Percentiles rank a stretch among this genome's conserved stretches.
phyloP scores from a whole-genome alignment of 345 rosid genomes.

The Brassica rapa region DNA sequence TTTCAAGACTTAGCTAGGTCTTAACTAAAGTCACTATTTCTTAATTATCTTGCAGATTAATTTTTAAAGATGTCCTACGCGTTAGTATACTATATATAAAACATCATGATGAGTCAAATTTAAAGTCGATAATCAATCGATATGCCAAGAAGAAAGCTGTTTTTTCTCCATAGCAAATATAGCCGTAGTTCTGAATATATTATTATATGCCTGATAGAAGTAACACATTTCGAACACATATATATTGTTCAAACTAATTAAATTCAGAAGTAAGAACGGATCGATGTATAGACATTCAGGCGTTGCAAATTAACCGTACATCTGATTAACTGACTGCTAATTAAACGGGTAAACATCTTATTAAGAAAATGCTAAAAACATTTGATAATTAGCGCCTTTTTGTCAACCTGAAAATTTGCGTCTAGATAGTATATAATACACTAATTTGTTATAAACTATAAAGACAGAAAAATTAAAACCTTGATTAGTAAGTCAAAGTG shows the following conservation, averaged over 20 bases:
- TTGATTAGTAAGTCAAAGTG: neutral
- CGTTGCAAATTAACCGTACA: too few species aligned
- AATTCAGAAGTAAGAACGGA: neutral
- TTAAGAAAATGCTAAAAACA: neutral
- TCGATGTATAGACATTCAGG: neutral
- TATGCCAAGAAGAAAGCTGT: conserved; percentile 17
- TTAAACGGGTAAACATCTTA: neutral
- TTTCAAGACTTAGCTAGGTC: conserved; percentile 30
- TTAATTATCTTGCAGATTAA: conserved; percentile 16
- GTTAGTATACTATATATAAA: conserved; percentile 8
- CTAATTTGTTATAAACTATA: neutral
- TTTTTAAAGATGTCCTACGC: conserved; percentile 19
- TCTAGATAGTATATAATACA: neutral
- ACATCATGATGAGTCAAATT: conserved; percentile 13
- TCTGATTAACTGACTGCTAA: neutral
- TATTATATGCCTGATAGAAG: neutral
- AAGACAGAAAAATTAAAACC: neutral
- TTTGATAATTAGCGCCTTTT: neutral
- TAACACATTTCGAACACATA: neutral
- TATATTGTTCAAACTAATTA: neutral
- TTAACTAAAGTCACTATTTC: conserved; percentile 25
- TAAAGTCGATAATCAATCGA: conserved; percentile 20
- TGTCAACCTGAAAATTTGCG: too few species aligned
- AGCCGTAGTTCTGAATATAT: neutral
- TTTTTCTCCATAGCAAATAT: neutral